Evolutionary conservation across 768 basidiomycete genomes (phyloP).

Genomic region (Lactarius akahatsu): DNA sequence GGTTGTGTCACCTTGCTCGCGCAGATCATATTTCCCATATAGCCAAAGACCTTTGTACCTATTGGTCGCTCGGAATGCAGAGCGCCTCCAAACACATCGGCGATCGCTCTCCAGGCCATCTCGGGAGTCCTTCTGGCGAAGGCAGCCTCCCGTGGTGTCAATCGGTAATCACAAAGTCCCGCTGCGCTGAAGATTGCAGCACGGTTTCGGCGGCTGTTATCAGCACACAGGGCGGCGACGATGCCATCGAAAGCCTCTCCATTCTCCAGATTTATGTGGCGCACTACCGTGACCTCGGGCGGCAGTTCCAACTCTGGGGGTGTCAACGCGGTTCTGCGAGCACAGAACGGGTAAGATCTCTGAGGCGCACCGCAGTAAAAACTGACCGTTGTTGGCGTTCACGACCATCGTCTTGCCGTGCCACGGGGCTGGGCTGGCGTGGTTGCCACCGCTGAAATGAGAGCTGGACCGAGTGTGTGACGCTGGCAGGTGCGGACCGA

Average conservation of each 20-base stretch:
- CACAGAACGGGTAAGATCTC: no score
- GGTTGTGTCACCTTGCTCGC: neutral
- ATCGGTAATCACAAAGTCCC: neutral
- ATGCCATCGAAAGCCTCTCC: neutral
- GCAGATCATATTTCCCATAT: neutral
- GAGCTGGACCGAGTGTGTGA: no score
- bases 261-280: neutral
- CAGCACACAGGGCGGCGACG: neutral
- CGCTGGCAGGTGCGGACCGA: no score
- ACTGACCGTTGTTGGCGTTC: no score
- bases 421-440: no score
- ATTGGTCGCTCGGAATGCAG: neutral
- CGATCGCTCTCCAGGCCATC: neutral
- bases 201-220: neutral
- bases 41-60: accelerated
- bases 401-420: no score
- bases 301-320: no score
- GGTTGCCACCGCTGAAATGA: no score
- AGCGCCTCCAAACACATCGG: neutral
- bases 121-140: neutral
- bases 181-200: neutral
- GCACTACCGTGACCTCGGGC: no score
- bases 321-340: no score
- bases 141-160: neutral
- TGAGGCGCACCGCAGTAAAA: no score